phyloP scores from a whole-genome alignment of 2,329 filamentous ascomycete genomes.

The Bipolaris sorokiniana region DNA sequence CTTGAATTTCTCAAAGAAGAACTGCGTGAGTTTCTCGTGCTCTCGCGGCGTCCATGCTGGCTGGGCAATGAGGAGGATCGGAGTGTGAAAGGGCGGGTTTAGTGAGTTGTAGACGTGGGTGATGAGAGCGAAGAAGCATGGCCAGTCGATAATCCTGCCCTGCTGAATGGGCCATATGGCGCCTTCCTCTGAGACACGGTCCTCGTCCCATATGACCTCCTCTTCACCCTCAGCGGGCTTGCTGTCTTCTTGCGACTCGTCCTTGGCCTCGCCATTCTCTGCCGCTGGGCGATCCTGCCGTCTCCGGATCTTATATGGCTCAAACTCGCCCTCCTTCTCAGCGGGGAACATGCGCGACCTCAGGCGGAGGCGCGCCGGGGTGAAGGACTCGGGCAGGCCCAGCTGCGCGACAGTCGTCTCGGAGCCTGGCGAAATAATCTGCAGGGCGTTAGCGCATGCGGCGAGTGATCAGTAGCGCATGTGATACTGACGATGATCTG shows the following conservation, averaged over 20 bases:
- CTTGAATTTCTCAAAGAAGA: conserved; percentile 97
- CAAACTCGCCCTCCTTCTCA: conserved; percentile 77
- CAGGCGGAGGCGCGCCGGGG: conserved; percentile 83
- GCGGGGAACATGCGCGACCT: conserved; percentile 91
- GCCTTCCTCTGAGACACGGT: conserved; percentile 83
- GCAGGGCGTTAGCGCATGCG: conserved; percentile 19
- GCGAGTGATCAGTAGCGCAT: background rate
- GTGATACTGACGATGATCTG: conserved; percentile 50
- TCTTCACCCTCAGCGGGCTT: conserved; percentile 55
- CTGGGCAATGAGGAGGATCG: conserved; percentile 87
- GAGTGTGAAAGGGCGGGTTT: conserved; percentile 91
- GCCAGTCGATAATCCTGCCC: conserved; percentile 87
- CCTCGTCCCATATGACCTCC: conserved; percentile 80
- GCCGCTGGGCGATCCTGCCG: conserved; percentile 44
- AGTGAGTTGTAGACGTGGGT: conserved; percentile 89
- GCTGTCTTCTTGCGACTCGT: conserved; percentile 29
- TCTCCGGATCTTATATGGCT: conserved; percentile 77
- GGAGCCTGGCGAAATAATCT: conserved; percentile 81
- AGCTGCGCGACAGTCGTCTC: conserved; percentile 90
- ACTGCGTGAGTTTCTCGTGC: conserved; percentile 85
- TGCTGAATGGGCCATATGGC: conserved; percentile 85
- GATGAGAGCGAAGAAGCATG: conserved; percentile 90
- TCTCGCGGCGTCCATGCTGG: conserved; percentile 90
- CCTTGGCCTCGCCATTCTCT: conserved; percentile 41
- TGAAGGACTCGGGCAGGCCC: conserved; percentile 87